A percentile compares a stretch with the other conserved stretches of the same genome.
Conservation (phyloP, 192 early-diverging fungal genomes). For the Kappamyces sp. region DNA sequence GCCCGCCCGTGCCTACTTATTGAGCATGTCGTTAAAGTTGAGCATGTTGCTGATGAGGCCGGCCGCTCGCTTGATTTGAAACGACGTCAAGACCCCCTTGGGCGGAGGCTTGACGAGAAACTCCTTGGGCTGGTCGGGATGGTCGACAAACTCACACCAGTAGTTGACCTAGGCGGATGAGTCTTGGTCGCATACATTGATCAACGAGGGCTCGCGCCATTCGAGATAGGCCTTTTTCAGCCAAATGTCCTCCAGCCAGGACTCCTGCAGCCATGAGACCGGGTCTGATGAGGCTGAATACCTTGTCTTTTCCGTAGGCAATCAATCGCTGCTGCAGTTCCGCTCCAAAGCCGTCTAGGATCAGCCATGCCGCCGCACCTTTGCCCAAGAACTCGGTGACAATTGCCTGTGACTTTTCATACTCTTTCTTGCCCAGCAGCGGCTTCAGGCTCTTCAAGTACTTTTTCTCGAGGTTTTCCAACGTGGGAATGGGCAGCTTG, state of each 20-base stretch:
- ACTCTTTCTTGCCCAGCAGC: conserved; percentile 56
- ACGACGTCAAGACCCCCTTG: conserved; percentile 38
- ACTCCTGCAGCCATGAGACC: conserved; percentile 39
- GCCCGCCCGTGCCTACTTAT: conserved; percentile 17
- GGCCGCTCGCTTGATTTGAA: conserved; percentile 49
- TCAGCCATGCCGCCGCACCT: conserved; percentile 16
- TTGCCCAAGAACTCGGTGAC: conserved; percentile 63
- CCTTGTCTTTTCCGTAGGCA: conserved; percentile 60
- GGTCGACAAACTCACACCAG: conserved; percentile 47
- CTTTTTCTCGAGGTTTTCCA: conserved; percentile 68
- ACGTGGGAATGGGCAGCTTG: conserved; percentile 76
- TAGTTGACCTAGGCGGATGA: conserved; percentile 26
- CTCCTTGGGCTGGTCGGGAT: conserved; percentile 36
- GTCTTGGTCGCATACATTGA: conserved; percentile 30
- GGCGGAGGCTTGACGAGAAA: conserved; percentile 41
- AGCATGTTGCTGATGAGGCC: conserved; percentile 43
- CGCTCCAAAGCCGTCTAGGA: conserved; percentile 56
- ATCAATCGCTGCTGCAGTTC: conserved; percentile 68
- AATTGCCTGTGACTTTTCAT: conserved; percentile 52
- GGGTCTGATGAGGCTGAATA: conserved; percentile 20
- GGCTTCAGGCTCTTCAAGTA: conserved; percentile 76
- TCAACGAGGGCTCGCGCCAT: conserved; percentile 46
- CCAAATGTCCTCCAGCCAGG: conserved; percentile 83
- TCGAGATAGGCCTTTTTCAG: conserved; percentile 48
- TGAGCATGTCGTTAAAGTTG: conserved; percentile 38